Percentiles rank a stretch among this genome's conserved stretches.
These are phyloP conservation scores for Phytopythium boreale DNA, from an alignment of 352 stramenopile species.

Conservation along the genomic window DNA sequence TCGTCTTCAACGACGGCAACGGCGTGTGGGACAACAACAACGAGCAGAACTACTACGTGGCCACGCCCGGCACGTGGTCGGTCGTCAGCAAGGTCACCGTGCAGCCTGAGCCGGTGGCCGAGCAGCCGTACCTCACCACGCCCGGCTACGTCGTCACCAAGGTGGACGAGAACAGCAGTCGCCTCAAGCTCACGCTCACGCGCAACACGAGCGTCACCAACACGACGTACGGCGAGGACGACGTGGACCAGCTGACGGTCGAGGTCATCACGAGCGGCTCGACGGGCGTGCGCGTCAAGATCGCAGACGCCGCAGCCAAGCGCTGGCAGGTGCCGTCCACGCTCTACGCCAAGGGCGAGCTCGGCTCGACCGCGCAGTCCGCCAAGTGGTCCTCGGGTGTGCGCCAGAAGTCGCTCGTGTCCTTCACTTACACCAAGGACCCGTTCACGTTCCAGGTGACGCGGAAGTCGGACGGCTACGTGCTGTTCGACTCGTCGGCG, in stretches of 20 bases:
- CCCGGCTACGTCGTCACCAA: slow-evolving; percentile 4
- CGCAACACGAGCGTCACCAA: slow-evolving; percentile 4
- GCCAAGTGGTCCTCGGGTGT: slow-evolving; percentile 1
- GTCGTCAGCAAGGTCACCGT: slow-evolving; percentile 31
- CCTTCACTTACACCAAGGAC: slow-evolving; percentile 36
- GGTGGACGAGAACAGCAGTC: slow-evolving; percentile 4
- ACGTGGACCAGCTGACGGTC: slow-evolving; percentile 40
- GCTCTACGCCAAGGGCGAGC: slow-evolving; percentile 22
- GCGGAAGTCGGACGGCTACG: slow-evolving; percentile 33
- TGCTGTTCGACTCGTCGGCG: slow-evolving; percentile 38
- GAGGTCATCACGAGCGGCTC: slow-evolving; percentile 23
- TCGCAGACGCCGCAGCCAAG: slow-evolving; percentile 16
- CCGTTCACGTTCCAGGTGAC: slow-evolving; percentile 39
- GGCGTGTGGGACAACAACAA: slow-evolving; percentile 44
- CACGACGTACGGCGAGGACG: slow-evolving; percentile 21
- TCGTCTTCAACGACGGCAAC: slow-evolving; percentile 49
- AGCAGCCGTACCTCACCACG: slow-evolving; percentile 8
- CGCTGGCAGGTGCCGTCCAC: slow-evolving; percentile 23
- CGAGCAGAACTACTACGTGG: slow-evolving; percentile 37
- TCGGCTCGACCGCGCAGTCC: slow-evolving; percentile 5
- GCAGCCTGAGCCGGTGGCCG: slow-evolving; percentile 4
- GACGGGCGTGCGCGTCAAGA: slow-evolving; percentile 20
- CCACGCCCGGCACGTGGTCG: slow-evolving; percentile 30
- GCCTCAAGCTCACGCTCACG: slow-evolving; percentile 2
- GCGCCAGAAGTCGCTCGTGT: slow-evolving; percentile 2